phyloP scores from a whole-genome alignment of 2,329 filamentous ascomycete genomes.

The Clonostachys chloroleuca region DNA sequence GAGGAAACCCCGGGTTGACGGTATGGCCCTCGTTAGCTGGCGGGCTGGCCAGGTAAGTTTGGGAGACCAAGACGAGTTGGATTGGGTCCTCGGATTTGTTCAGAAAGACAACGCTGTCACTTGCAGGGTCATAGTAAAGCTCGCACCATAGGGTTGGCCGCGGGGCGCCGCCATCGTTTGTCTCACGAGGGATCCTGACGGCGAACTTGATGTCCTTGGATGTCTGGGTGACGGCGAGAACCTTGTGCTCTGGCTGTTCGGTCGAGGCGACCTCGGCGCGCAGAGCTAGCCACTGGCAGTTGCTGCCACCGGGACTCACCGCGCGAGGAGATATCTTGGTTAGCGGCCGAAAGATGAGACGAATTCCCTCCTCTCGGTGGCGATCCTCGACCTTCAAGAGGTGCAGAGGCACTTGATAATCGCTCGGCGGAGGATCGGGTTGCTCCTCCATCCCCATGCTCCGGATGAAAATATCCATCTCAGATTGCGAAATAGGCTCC shows the following conservation, averaged over 20 bases:
- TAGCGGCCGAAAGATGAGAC: constrained; percentile 52
- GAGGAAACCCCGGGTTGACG: constrained; percentile 37
- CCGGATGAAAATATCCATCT: constrained; percentile 46
- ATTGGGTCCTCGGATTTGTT: constrained; percentile 53
- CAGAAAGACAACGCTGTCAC: constrained; percentile 52
- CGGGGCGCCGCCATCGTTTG: constrained; percentile 27
- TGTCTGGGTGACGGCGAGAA: constrained; percentile 57
- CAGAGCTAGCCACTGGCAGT: constrained; percentile 52
- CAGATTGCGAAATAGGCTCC: constrained; percentile 52
- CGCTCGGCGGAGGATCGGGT: constrained; percentile 24
- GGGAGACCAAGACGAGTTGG: constrained; percentile 21
- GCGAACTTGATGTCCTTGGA: constrained; percentile 56
- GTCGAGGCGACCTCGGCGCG: constrained; percentile 48
- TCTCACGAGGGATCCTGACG: constrained; percentile 47
- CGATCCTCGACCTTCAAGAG: constrained; percentile 44
- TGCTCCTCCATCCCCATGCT: constrained; percentile 37
- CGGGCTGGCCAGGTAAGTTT: constrained; percentile 28
- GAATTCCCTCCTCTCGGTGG: constrained; percentile 50
- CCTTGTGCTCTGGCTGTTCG: constrained; percentile 49
- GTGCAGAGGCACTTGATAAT: constrained; percentile 47
- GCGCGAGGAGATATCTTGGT: constrained; percentile 46
- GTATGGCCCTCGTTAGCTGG: constrained; percentile 34
- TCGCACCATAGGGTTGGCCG: constrained; percentile 53
- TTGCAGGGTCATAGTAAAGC: constrained; percentile 55
- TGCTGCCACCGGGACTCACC: constrained; percentile 48